Base-by-base conservation (phyloP, 116 monocot species). In the Phalaenopsis hybrid region DNA sequence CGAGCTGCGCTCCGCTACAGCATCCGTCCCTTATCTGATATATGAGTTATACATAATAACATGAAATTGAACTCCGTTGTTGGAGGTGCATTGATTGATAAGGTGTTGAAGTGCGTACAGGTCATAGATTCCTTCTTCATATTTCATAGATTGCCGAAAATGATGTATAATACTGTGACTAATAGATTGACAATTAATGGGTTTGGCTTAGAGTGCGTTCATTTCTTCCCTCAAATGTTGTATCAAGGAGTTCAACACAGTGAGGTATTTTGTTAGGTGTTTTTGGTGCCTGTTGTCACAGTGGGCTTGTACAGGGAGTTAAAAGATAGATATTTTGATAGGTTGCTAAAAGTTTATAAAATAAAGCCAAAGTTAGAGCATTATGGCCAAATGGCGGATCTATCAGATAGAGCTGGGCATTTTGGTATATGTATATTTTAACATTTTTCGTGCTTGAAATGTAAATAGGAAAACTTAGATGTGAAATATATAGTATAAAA, bases 191-290 rank as follows among this genome's bases (percentile, higher is more conserved):
- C 88, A 9, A 33, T 77, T 23, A 80, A 88, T 63, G 88, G 85
- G 12, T 48, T 28, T 28, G 28, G 28, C 28, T 28, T 28, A 28
- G 81, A 81, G 20, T 85, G 85, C 13, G 74, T 83, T 9, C 28
- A 75, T 43, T 63, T 85, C 72, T 88, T 88, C 31, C 57, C 57
- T 48, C 59, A 31, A 51, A 85, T 88, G 88, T 70, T 43, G 58
- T 46, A 77, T 61, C 43, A 48, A 16, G 81, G 74, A 5, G 2
- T 44, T 49, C 57, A 59, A 43, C 83, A 85, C 5, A 83, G 85
- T 55, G 70, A 78, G 6, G 83, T 85, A 85, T 85, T 13, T 88
- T 88, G n/a, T 61, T 88, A 5, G 85, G 81, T 37, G 85, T 88
- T 13, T 46, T 88, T 28, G 46, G 69, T 44, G 88, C 85, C 49